These are phyloP conservation scores for Talaromyces sp. DNA, from an alignment of 2,329 filamentous ascomycete genomes.

Conservation along the genomic window DNA sequence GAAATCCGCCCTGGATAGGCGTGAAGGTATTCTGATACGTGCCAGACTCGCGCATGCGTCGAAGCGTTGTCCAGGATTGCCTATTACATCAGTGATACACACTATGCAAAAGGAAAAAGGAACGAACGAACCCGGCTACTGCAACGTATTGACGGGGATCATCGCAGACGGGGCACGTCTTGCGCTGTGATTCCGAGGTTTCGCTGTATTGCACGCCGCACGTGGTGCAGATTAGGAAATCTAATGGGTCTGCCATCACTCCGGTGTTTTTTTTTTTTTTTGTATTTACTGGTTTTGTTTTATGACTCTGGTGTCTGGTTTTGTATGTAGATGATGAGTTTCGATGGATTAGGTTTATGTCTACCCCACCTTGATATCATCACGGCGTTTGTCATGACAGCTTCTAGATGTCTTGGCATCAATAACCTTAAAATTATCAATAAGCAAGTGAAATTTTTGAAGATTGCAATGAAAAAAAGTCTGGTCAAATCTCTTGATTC, in stretches of 20 bases:
- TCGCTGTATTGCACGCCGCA: slow-evolving; percentile 22
- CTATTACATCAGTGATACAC: slow-evolving; percentile 2
- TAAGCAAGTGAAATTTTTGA: too few species aligned
- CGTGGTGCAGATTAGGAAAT: slow-evolving; percentile 23
- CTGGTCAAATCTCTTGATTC: background rate
- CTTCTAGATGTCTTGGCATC: background rate
- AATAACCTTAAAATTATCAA: too few species aligned
- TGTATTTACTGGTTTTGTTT: background rate
- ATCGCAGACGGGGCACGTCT: slow-evolving; percentile 27
- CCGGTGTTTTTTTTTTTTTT: background rate
- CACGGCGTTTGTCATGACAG: background rate
- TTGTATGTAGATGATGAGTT: background rate
- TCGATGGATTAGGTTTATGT: background rate
- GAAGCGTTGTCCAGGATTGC: slow-evolving; percentile 27
- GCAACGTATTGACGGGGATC: slow-evolving; percentile 27
- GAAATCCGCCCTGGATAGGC: background rate
- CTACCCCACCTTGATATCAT: background rate
- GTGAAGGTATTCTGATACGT: slow-evolving; percentile 20
- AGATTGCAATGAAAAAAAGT: background rate
- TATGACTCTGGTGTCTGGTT: background rate
- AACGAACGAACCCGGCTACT: slow-evolving; percentile 18
- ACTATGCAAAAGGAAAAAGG: background rate
- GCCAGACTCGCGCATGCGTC: slow-evolving; percentile 16
- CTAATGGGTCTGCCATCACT: slow-evolving; percentile 6
- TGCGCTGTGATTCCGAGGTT: slow-evolving; percentile 2